A percentile compares a stretch with the other conserved stretches of the same genome.
Evolutionary conservation across 2,329 filamentous ascomycete species (phyloP).

Genomic region (Beauveria varroae): DNA sequence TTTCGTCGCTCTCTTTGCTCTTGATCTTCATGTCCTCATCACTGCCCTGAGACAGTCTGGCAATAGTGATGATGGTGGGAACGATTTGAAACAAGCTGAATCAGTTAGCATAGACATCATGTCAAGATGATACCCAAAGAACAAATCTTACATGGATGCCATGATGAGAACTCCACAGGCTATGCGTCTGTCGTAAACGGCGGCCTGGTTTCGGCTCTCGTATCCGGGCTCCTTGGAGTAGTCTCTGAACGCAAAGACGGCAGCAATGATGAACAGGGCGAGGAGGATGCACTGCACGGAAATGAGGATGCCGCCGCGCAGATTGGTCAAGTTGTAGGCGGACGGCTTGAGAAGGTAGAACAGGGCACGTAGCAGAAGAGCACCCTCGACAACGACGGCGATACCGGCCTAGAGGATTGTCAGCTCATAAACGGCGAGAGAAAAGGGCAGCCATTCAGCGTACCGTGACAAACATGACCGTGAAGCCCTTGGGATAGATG

Average conservation of each 20-base stretch:
- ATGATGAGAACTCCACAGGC: constrained; percentile 9
- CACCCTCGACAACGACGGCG: neutral
- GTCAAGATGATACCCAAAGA: too few relatives aligned
- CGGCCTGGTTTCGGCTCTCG: constrained; percentile 4
- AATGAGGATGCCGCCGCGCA: constrained; percentile 1
- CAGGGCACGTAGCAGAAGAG: neutral
- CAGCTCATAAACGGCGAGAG: neutral
- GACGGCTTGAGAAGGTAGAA: constrained; percentile 10
- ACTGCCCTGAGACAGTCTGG: constrained; percentile 2
- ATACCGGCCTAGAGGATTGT: constrained; percentile 1
- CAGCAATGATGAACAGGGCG: constrained; percentile 4
- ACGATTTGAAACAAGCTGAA: constrained; percentile 7
- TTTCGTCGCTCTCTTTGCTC: constrained; percentile 8
- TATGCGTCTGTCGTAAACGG: constrained; percentile 7
- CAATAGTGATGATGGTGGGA: constrained; percentile 6
- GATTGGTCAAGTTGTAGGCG: constrained; percentile 8
- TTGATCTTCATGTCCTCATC: neutral
- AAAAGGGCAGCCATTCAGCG: neutral
- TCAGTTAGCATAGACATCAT: neutral
- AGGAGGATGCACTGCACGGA: constrained; percentile 3
- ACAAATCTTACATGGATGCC: constrained; percentile 7
- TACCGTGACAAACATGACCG: constrained; percentile 8
- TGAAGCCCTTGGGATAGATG: constrained; percentile 8
- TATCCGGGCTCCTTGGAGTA: constrained; percentile 9
- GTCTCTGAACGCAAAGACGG: constrained; percentile 9